These are phyloP conservation scores for Eutypa lata DNA, from an alignment of 2,329 filamentous ascomycete genomes.

Conservation along the genomic window DNA sequence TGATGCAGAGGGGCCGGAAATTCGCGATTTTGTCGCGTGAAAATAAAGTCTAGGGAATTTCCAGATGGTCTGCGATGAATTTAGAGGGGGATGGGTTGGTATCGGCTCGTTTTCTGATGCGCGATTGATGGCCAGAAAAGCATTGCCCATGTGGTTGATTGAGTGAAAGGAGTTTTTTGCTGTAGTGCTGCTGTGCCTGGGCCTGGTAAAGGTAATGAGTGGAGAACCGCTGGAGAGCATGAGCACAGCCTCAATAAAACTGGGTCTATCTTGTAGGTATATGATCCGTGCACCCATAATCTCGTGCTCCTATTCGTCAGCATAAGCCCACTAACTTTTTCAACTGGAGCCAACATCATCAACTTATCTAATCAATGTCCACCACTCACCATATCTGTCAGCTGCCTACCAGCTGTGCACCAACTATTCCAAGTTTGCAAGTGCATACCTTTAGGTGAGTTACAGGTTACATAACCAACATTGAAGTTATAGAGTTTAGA, in stretches of 20 bases:
- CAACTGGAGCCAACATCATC: too few relatives aligned
- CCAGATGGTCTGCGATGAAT: slow-evolving; percentile 58
- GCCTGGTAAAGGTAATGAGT: neutral
- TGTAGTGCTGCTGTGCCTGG: neutral
- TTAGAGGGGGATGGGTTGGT: slow-evolving; percentile 55
- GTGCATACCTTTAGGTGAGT: too few relatives aligned
- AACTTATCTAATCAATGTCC: too few relatives aligned
- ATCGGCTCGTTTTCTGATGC: slow-evolving; percentile 52
- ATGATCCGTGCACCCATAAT: neutral
- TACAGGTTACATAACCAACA: too few relatives aligned
- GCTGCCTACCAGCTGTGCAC: too few relatives aligned
- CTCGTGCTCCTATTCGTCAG: too few relatives aligned
- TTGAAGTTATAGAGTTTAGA: too few relatives aligned
- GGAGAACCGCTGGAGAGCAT: neutral
- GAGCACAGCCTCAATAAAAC: neutral
- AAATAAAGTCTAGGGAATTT: slow-evolving; percentile 50
- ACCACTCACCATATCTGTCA: too few relatives aligned
- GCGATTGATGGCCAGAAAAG: slow-evolving; percentile 47
- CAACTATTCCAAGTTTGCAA: too few relatives aligned
- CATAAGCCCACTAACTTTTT: too few relatives aligned
- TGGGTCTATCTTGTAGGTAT: neutral
- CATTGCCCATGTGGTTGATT: slow-evolving; percentile 6
- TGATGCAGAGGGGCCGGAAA: slow-evolving; percentile 36
- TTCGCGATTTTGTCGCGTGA: slow-evolving; percentile 52
- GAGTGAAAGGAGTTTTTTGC: slow-evolving; percentile 1